Base-by-base conservation (phyloP, 371 early-diverging fungal species). In the Synchytrium microbalum region DNA sequence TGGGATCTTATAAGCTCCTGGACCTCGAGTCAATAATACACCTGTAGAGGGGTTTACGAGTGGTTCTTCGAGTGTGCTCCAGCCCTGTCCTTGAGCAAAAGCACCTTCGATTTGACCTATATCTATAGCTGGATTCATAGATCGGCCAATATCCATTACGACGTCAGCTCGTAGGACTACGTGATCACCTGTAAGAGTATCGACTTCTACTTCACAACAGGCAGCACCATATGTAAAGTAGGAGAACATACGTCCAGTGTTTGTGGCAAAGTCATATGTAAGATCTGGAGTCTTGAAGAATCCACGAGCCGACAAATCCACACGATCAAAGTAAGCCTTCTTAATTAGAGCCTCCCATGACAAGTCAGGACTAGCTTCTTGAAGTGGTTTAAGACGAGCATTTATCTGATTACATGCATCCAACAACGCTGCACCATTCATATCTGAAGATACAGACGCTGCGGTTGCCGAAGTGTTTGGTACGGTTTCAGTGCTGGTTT, bases 1-100 rank as follows among this genome's bases (percentile, higher is more conserved):
- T 25, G 89, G 90, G 66, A 91, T 85, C 78, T 91, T 91, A 80
- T 91, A 91, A 63, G 73, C 79, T 26, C 89, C 87, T 1, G 91
- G 91, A 1, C 91, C 91, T 53, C 82, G 79, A 0, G 89, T 89
- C 60, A 88, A 74, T 29, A 85, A 60, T 13, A 76, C 75, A 19
- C 91, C 91, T 51, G 74, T 79, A 5, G 57, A 68, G 5, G 86
- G 83, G 13, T 24, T 26, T 66, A 79, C 77, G 31, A 89, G 72
- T 25, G 84, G 78, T 71, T 91, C 88, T 67, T 91, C 91, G 14
- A 85, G 76, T 2, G 91, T 89, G 3, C 77, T 73, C 86, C 83
- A 87, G 0, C 91, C 89, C 71, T 81, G 75, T 25, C 91, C 91
- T 68, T 89, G 90, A 1, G 83, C 72, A 71, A 88, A 89, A 3